Evolutionary conservation across 371 early-diverging fungal species (phyloP).

Genomic region (Enterocytospora artemiae): DNA sequence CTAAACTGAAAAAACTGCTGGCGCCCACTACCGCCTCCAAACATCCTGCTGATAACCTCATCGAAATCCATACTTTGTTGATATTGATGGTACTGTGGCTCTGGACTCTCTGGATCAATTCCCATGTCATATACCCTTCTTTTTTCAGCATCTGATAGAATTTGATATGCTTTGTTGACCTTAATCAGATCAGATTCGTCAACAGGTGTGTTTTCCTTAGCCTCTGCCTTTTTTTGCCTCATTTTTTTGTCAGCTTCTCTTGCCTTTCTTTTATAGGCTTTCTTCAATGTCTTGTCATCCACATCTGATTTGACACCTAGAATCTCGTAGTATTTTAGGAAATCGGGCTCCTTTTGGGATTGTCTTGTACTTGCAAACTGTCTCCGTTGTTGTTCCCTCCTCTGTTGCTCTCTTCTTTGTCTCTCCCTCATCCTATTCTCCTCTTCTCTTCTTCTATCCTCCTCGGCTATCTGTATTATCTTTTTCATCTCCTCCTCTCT

Average conservation of each 20-base stretch:
- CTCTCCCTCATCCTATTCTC: slow-evolving; percentile 21
- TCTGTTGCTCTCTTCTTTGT: slow-evolving; percentile 20
- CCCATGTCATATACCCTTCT: slow-evolving; percentile 55
- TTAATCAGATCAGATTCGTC: slow-evolving; percentile 18
- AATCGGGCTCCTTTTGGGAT: slow-evolving; percentile 36
- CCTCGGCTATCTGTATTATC: slow-evolving; percentile 7
- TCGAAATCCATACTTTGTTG: slow-evolving; percentile 9
- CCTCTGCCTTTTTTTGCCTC: slow-evolving; percentile 11
- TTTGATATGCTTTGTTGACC: slow-evolving; percentile 48
- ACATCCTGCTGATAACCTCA: slow-evolving; percentile 12
- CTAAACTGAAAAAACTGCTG: no score
- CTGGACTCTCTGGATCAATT: slow-evolving; percentile 40
- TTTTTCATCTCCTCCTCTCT: not conserved
- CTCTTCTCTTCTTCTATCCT: slow-evolving; percentile 19
- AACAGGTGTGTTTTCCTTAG: slow-evolving; percentile 18
- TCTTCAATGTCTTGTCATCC: slow-evolving; percentile 28
- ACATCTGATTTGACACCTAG: slow-evolving; percentile 26
- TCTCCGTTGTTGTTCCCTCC: slow-evolving; percentile 10
- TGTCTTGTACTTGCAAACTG: slow-evolving; percentile 21
- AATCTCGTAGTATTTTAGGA: slow-evolving; percentile 51
- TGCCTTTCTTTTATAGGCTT: slow-evolving; percentile 36
- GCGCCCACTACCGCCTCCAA: slow-evolving; percentile 24
- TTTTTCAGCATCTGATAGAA: slow-evolving; percentile 35
- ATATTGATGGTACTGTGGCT: not conserved
- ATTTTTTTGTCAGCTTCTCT: slow-evolving; percentile 8